phyloP scores from a whole-genome alignment of 2,329 filamentous ascomycete species.

The Endocalyx cinctus region DNA sequence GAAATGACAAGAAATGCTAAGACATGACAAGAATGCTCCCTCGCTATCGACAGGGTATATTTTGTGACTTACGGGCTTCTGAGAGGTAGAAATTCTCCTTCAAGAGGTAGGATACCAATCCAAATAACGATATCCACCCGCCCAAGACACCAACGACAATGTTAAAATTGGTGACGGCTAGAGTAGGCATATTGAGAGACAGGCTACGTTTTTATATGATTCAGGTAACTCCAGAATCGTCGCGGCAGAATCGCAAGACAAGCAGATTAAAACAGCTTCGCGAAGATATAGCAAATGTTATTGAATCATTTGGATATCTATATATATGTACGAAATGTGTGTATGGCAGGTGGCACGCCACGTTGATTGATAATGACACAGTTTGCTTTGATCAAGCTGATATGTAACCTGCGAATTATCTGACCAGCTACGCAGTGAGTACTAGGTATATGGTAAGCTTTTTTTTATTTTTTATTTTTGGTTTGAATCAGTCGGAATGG shows the following conservation, averaged over 20 bases:
- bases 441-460: no score
- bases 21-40: no score
- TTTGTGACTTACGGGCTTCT: constrained; percentile 67
- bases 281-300: constrained; percentile 31
- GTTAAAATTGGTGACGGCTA: constrained; percentile 74
- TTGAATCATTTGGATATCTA: constrained; percentile 35
- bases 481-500: no score
- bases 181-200: constrained; percentile 35
- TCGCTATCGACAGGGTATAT: no score
- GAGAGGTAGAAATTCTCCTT: constrained; percentile 91
- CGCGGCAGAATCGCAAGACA: constrained; percentile 28
- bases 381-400: no score
- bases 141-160: constrained; percentile 76
- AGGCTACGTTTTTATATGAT: constrained; percentile 12
- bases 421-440: no score
- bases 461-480: no score
- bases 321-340: constrained; percentile 3
- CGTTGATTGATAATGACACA: constrained; percentile 10
- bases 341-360: constrained; percentile 13
- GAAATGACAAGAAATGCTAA: no score
- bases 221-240: constrained; percentile 36
- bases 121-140: constrained; percentile 86
- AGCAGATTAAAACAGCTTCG: constrained; percentile 24
- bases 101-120: constrained; percentile 80
- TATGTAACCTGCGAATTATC: no score